Percentiles rank a stretch among this genome's conserved stretches.
Conservation (phyloP, 352 stramenopile species). For the Globisporangium paroecandrum region DNA sequence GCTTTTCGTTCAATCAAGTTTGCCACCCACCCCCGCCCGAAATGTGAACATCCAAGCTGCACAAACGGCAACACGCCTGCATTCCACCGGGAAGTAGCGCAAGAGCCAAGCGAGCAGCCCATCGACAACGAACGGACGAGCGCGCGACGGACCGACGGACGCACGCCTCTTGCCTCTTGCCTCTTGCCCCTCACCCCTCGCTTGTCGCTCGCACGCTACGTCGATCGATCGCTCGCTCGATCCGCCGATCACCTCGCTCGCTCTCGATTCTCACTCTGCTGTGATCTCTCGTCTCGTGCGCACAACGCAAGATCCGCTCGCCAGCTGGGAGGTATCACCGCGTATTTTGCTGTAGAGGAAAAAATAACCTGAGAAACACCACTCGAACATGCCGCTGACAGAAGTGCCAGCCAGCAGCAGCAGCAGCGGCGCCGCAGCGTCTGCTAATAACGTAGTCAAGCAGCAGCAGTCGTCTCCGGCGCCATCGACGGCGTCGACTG, state of each 20-base stretch:
- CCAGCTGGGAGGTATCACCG: neutral
- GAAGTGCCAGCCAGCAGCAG: neutral
- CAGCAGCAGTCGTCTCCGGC: neutral
- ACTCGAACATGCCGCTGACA: neutral
- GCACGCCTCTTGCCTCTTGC: neutral
- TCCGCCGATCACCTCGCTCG: neutral
- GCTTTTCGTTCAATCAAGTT: neutral
- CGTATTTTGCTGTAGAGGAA: neutral
- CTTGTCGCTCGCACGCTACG: neutral
- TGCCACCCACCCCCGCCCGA: no score
- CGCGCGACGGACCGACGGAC: neutral
- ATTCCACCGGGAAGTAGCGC: neutral
- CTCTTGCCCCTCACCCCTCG: neutral
- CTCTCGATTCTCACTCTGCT: neutral
- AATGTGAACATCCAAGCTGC: neutral
- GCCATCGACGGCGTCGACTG: neutral
- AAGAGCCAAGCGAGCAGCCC: neutral
- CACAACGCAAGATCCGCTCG: slow-evolving; percentile 3
- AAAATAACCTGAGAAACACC: neutral
- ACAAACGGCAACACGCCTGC: neutral
- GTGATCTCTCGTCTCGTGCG: neutral
- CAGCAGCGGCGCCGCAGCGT: neutral
- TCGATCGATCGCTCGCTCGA: neutral
- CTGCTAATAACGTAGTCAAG: no score
- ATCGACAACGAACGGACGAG: neutral